Percentiles rank a stretch among this genome's conserved stretches.
Evolutionary conservation across 169 alveolate genomes (phyloP).

Genomic region (Cryptosporidium andersoni): DNA sequence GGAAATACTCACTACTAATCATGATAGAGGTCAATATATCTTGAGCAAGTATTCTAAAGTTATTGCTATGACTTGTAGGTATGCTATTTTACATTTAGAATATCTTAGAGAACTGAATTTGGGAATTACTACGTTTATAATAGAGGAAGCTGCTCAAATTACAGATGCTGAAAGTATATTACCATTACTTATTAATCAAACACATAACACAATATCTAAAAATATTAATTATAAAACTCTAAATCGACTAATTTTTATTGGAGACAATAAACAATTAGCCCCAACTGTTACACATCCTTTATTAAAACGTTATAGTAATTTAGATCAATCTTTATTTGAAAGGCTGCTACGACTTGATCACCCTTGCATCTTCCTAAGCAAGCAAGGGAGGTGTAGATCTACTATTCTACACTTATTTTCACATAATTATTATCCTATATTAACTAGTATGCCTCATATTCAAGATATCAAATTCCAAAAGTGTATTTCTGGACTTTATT

Average conservation of each 20-base stretch:
- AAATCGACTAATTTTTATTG: conserved; percentile 89
- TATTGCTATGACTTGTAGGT: no score
- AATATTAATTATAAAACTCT: conserved; percentile 74
- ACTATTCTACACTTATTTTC: conserved; percentile 76
- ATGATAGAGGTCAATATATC: no score
- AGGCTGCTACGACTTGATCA: conserved; percentile 6
- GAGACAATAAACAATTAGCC: conserved; percentile 93
- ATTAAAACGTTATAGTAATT: conserved; percentile 79
- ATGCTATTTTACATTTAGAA: no score
- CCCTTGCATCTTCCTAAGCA: no score
- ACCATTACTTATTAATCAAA: conserved; percentile 27
- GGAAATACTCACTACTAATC: no score
- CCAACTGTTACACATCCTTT: conserved; percentile 89
- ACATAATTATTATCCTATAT: conserved; percentile 84
- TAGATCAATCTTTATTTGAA: conserved; percentile 85
- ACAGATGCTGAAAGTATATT: conserved; percentile 67
- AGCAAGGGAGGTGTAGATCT: no score
- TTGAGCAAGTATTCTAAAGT: no score
- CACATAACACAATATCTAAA: conserved; percentile 17
- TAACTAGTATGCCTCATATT: conserved; percentile 82
- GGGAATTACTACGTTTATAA: conserved; percentile 16
- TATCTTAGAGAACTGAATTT: no score
- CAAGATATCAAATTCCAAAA: conserved; percentile 45
- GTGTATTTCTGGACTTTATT: conserved; percentile 76
- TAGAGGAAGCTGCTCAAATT: conserved; percentile 91